Base-by-base conservation (phyloP, 768 basidiomycete genomes). In the Calocybe gangraenosa region DNA sequence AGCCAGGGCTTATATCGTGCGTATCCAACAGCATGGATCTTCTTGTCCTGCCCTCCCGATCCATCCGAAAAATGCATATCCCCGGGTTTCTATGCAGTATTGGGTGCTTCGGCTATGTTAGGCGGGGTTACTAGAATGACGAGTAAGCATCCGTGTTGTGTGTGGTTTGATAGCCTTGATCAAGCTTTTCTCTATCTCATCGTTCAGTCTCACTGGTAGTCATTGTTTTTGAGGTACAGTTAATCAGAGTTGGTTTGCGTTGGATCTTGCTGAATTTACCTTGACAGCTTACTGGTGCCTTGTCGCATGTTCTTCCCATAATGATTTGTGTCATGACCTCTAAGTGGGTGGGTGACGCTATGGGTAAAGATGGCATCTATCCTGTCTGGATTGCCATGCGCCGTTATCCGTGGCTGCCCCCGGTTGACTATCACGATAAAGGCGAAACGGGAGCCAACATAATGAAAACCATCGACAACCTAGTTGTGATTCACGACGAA, bases 121-220 rank as follows among this genome's bases (percentile, higher is more conserved):
- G 84, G 79, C 15, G 85, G 85, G 8, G 85, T 87, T 2, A 87
- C 85, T 3, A 67, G 83, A 46, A 86, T 85, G 84, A 86, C 84
- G 3, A 79, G 83, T 84, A 49, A 62, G 78, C 55, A 17, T 28
- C 22, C 2, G 20, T 39, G 40, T 18, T 19, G 3, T 28, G 19
- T 8, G 22, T 30, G 7, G 3, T 35, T 13, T 41, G 19, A n/a
- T 7, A 4, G 13, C 3, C 42, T 37, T 11, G 30, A 28, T 32
- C 30, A 32, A 17, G 39, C 34, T 28, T 44, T 28, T 34, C 31
- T 17, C 53, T 23, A 48, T 50, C 19, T 23, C 35, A 21, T 18
- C n/a, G 9, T 31, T 4, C 50, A 85, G 84, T 87, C 43, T 87
- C 85, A 4, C 64, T 87, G 41, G 84, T 87, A 14, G 83, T 86